These are phyloP conservation scores for Chaetomium fimeti DNA, from an alignment of 495 filamentous ascomycete species.

Conservation along the genomic window DNA sequence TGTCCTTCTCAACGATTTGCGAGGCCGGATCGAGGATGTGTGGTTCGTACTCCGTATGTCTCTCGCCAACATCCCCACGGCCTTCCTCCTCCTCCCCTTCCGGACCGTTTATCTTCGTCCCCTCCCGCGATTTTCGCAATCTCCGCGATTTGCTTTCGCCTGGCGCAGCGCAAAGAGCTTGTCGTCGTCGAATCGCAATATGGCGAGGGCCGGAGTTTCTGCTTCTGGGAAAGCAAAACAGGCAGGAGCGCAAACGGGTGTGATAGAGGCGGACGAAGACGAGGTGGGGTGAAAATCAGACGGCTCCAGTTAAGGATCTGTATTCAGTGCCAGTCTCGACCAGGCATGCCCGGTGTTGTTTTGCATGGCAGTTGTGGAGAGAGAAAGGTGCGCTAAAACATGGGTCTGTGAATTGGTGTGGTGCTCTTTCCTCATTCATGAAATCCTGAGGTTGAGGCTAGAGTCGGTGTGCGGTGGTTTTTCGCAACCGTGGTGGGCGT, in stretches of 20 bases:
- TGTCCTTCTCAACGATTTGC: constrained; percentile 3
- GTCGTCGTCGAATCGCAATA: constrained; percentile 5
- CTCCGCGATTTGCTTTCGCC: constrained; percentile 13
- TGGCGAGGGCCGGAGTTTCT: not conserved
- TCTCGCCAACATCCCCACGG: constrained; percentile 8
- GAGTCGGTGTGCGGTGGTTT: not conserved
- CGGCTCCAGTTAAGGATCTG: constrained; percentile 6
- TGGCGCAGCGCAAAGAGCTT: not conserved
- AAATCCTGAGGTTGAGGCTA: not conserved
- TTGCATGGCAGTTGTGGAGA: constrained; percentile 15
- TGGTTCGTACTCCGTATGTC: constrained; percentile 2
- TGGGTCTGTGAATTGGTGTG: not conserved
- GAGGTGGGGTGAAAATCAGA: constrained; percentile 18
- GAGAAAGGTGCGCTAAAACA: not conserved
- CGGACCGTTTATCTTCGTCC: not conserved
- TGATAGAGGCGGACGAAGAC: not conserved
- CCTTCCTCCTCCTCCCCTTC: constrained; percentile 8
- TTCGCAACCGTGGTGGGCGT: not conserved
- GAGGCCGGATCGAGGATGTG: not conserved
- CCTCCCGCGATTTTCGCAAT: constrained; percentile 14
- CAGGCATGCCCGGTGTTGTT: not conserved
- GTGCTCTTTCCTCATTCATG: constrained; percentile 4
- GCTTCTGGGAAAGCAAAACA: not conserved
- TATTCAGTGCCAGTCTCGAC: not conserved
- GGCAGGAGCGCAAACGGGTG: not conserved